These are phyloP conservation scores for Trypanosomatidae sp. DNA, from an alignment of 208 protist genomes.

Conservation along the genomic window DNA sequence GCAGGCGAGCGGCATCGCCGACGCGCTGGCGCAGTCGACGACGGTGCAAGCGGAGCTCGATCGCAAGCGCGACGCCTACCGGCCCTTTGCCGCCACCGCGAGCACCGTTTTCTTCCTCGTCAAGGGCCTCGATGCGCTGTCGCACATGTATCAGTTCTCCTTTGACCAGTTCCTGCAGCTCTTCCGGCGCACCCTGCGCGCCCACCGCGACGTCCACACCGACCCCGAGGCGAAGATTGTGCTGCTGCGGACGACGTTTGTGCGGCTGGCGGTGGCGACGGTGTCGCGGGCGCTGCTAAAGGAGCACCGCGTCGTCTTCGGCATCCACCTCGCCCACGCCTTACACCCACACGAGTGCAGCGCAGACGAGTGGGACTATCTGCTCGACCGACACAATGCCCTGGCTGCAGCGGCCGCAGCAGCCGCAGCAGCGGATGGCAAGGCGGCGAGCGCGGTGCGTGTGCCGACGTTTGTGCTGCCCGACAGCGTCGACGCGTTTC, in stretches of 20 bases:
- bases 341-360: conserved; percentile 51
- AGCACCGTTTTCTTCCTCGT: conserved; percentile 91
- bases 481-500: conserved; percentile 69
- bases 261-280: conserved; percentile 61
- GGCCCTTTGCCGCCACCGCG: conserved; percentile 84
- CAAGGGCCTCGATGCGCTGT: conserved; percentile 77
- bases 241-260: conserved; percentile 60
- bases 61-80: conserved; percentile 91
- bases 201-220: conserved; percentile 54
- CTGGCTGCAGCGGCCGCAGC: conserved; percentile 3
- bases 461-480: conserved; percentile 81
- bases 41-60: conserved; percentile 88
- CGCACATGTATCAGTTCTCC: conserved; percentile 97
- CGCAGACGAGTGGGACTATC: conserved; percentile 89
- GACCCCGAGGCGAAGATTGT: conserved; percentile 82
- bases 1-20: conserved; percentile 82
- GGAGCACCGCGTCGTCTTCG: conserved; percentile 92
- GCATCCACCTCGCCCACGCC: conserved; percentile 87
- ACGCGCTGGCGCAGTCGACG: conserved; percentile 79
- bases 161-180: conserved; percentile 87
- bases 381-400: conserved; percentile 59
- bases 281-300: conserved; percentile 92
- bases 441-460: conserved; percentile 42
- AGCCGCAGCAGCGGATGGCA: conserved; percentile 1
- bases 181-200: conserved; percentile 48